Percentiles rank a stretch among this genome's conserved stretches.
These are phyloP conservation scores for Cyclospora cayetanensis DNA, from an alignment of 169 alveolate species.

Conservation along the genomic window DNA sequence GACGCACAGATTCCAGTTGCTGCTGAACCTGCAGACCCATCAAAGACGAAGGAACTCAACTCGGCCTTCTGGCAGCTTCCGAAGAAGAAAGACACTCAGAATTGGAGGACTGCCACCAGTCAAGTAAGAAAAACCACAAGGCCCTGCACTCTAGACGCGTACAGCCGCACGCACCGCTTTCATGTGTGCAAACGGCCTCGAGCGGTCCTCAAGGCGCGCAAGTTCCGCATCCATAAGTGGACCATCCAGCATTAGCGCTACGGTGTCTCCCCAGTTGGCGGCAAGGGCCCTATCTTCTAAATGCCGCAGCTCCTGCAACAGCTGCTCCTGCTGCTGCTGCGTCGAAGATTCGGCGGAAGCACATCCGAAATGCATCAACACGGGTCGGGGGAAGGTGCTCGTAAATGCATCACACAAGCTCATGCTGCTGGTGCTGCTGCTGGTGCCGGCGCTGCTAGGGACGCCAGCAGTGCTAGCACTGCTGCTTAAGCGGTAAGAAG, in stretches of 20 bases:
- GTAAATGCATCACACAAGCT: neutral
- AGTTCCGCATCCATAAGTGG: slow-evolving; percentile 34
- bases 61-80: too few relatives aligned
- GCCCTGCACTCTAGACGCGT: neutral
- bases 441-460: neutral
- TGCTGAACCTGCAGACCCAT: slow-evolving; percentile 32
- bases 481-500: too few relatives aligned
- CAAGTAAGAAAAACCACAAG: neutral
- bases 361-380: neutral
- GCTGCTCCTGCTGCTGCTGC: neutral
- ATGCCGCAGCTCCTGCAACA: slow-evolving; percentile 15
- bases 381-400: neutral
- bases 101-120: neutral
- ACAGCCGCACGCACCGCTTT: neutral
- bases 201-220: neutral
- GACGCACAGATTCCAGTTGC: neutral
- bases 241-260: neutral
- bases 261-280: slow-evolving; percentile 44
- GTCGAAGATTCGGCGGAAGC: too few relatives aligned
- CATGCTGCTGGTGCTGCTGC: slow-evolving; percentile 1
- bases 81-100: neutral
- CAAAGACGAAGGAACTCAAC: neutral
- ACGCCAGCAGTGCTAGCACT: neutral
- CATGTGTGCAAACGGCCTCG: neutral
- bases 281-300: neutral